Base-by-base conservation (phyloP, 805 yeast species). In the Metschnikowia lachancei region DNA sequence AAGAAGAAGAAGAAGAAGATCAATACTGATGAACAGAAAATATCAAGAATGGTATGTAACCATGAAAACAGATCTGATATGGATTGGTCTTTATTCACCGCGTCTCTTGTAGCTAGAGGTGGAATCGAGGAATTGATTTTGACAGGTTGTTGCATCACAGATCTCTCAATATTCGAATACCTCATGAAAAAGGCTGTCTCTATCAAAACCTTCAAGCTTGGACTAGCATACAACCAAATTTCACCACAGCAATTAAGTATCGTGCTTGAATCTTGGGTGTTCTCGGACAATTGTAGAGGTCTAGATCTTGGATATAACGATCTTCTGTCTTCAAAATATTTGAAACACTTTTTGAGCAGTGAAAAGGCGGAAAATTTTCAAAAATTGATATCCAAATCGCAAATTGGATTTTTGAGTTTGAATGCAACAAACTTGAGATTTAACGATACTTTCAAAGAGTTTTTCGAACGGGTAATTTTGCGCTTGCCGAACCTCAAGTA, bases 271-370 rank as follows among this genome's bases (percentile, higher is more conserved):
- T 65, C 77, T 39, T 88, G 92, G 90, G 62, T 85, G 45, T 41
- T 62, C 55, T 50, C 64, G 64, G 62, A 58, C 67, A 55, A 67
- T 22, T 75, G 82, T 4, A 61, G 81, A 52, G 97, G 97, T 3
- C 64, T 91, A 5, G 97, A 90, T 69, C 57, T 91, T 17, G 95
- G 95, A 3, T 91, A 84, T 59, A 91, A 91, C 61, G 91, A 87
- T 60, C 65, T 85, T 47, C 72, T 74, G 62, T 57, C 66, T 4
- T 33, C 57, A 1, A 58, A 60, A 3, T 62, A 62, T 48, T 47
- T 76, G 42, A 63, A 60, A 26, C 71, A 74, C 10, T 59, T 77
- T 19, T 58, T 70, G 35, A 75, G 73, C 1, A 62, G 60, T 19
- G 58, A 52, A 22, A 40, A 39, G 17, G 43, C 46, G 3, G 55